These are phyloP conservation scores for Penicillium bovifimosum DNA, from an alignment of 495 filamentous ascomycete species.

Conservation along the genomic window DNA sequence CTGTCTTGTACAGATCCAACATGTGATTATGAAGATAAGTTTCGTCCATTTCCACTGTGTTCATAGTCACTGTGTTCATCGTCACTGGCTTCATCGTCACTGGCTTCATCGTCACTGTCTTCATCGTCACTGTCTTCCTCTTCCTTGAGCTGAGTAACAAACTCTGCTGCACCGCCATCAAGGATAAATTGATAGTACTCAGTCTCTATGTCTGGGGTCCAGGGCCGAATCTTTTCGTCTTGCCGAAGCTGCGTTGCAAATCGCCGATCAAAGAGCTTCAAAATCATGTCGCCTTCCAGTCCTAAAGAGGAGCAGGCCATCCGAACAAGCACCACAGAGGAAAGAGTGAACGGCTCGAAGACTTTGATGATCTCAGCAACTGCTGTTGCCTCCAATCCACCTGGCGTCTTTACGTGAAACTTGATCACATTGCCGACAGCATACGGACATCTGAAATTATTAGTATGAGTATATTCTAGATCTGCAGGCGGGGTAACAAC, in stretches of 20 bases:
- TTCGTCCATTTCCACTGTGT: no score
- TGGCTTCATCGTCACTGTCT: no score
- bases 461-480: not conserved
- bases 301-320: conserved; percentile 8
- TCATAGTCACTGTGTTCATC: no score
- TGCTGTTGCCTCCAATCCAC: not conserved
- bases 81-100: no score
- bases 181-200: conserved; percentile 19
- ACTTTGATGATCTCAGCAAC: conserved; percentile 13
- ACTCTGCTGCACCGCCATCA: conserved; percentile 9
- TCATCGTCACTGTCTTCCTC: no score
- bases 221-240: conserved; percentile 15
- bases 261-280: conserved; percentile 30
- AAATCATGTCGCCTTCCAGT: conserved; percentile 10
- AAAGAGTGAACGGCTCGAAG: conserved; percentile 27
- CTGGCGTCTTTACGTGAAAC: conserved; percentile 5
- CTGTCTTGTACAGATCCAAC: conserved; percentile 11
- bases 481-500: no score
- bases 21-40: conserved; percentile 12
- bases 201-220: conserved; percentile 14
- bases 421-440: conserved; percentile 9
- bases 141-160: conserved; percentile 13
- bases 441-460: conserved; percentile 15
- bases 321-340: conserved; percentile 19
- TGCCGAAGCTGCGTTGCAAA: conserved; percentile 24